Base-by-base conservation (phyloP, 192 early-diverging fungal species). In the Coemansia reversa region DNA sequence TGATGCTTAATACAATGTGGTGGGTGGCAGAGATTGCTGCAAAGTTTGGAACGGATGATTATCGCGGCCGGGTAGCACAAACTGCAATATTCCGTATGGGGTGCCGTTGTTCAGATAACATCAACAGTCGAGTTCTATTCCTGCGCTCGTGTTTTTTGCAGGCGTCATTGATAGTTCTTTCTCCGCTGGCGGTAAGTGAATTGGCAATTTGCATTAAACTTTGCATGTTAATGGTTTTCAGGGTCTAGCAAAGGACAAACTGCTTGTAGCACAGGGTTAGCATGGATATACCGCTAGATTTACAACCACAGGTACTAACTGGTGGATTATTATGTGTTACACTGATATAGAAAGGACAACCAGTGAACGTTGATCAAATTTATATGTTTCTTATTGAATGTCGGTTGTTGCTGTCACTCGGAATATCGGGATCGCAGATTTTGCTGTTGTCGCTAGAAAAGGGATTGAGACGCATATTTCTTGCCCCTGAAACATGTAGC, bases 381-480 rank as follows among this genome's bases (percentile, higher is more conserved):
- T 61, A 80, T n/a, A 67, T 74, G 49, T 74, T 74, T 60, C 58
- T 80, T 20, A 61, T 61, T n/a, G 72, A 80, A 60, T 80, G 77
- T 47, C 51, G 33, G 18, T 35, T 62, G 23, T 45, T 74, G 23
- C 14, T 80, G 22, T 74, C 72, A 2, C 54, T 74, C 7, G 77
- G 77, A 0, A 80, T 74, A 47, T 70, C 77, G 0, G 77, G 77
- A 16, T 62, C 68, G 18, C 60, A 65, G 20, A 63, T 79, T 60
- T 27, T 74, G 58, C 33, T 79, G 32, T 54, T 67, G 14, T 58
- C 72, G 4, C 30, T 79, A 1, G 64, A 67, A 9, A 51, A 25
- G 16, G 76, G 71, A 3, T 52, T 79, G 19, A 35, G 57, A 14
- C 71, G 76, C 6, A 49, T 79, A 42, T 61, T 79, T 30, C 61